Conservation (phyloP, 2,329 filamentous ascomycete genomes). For the Geosmithia flava region DNA sequence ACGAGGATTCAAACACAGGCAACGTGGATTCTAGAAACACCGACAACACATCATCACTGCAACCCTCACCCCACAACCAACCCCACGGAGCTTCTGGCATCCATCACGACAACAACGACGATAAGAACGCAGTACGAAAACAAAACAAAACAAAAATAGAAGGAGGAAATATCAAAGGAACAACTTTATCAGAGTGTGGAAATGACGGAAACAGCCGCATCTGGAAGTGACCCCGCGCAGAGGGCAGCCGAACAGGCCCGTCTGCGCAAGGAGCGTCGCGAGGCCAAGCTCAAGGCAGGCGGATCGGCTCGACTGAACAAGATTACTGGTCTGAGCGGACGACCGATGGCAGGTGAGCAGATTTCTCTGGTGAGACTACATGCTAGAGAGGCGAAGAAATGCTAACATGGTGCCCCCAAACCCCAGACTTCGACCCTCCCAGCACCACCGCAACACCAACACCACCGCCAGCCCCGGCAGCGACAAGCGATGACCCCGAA, state of each 20-base stretch:
- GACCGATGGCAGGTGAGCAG: slow-evolving; percentile 17
- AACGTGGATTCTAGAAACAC: no score
- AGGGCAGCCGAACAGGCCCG: slow-evolving; percentile 54
- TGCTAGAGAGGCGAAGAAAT: not conserved
- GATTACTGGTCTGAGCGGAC: slow-evolving; percentile 58
- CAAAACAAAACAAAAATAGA: not conserved
- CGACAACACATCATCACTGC: no score
- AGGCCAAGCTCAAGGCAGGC: slow-evolving; percentile 65
- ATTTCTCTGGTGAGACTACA: not conserved
- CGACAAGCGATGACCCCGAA: slow-evolving; percentile 44
- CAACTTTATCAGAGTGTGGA: no score
- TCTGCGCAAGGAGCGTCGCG: slow-evolving; percentile 64
- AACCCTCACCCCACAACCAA: no score
- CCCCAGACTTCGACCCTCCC: slow-evolving; percentile 2
- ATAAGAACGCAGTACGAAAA: not conserved
- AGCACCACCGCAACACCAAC: not conserved
- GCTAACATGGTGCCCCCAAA: slow-evolving; percentile 3
- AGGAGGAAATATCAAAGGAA: no score
- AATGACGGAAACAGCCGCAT: slow-evolving; percentile 27
- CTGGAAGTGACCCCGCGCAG: slow-evolving; percentile 36
- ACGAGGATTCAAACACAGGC: no score
- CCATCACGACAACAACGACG: no score
- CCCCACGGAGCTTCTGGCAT: no score
- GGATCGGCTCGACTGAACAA: slow-evolving; percentile 59
- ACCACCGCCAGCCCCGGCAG: slow-evolving; percentile 3